Conservation (phyloP, 257 asterid species). For the Nicotiana attenuata region DNA sequence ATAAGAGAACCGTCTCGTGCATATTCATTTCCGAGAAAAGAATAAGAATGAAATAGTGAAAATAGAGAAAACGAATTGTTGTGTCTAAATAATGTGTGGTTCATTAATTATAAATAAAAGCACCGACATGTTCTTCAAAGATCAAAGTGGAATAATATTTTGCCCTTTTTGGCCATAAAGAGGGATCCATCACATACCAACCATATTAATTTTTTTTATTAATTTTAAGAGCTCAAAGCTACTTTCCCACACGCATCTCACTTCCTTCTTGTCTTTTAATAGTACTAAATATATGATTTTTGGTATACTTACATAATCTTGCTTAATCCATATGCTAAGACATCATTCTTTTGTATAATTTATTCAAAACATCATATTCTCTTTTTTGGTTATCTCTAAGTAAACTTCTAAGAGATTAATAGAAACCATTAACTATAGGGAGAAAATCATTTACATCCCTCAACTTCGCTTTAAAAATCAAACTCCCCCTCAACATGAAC, state of each 20-base stretch:
- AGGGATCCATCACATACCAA: neutral
- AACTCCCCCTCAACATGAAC: too few species aligned
- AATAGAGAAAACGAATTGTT: too few species aligned
- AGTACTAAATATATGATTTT: neutral
- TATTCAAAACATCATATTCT: neutral
- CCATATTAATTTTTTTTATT: neutral
- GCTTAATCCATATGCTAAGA: too few species aligned
- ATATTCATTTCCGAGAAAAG: neutral
- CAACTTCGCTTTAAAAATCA: too few species aligned
- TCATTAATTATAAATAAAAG: neutral
- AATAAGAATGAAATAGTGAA: too few species aligned
- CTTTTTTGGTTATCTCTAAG: neutral
- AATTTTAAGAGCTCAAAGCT: neutral
- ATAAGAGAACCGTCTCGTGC: neutral
- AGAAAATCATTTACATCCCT: too few species aligned
- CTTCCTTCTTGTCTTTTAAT: neutral
- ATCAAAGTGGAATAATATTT: neutral
- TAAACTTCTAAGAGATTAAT: neutral
- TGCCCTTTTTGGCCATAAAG: neutral
- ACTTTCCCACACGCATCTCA: slow-evolving; percentile 7
- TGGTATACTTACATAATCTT: neutral
- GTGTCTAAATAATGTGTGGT: too few species aligned
- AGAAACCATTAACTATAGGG: neutral
- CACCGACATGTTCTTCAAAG: neutral
- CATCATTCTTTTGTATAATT: neutral